Conservation (phyloP, 2,329 filamentous ascomycete genomes). For the Blumeria graminis region DNA sequence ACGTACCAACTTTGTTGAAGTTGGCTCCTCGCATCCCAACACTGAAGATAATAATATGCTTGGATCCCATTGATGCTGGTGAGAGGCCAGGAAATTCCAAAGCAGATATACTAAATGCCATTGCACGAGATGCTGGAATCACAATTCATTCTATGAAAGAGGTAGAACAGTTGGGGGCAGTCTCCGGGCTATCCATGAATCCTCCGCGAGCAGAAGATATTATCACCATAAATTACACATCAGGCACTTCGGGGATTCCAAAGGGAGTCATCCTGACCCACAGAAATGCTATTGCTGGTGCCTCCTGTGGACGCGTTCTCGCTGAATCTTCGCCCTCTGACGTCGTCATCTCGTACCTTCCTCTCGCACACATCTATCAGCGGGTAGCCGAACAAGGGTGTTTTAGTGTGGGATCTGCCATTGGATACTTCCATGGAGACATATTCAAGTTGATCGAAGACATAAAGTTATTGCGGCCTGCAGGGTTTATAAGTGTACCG, state of each 20-base stretch:
- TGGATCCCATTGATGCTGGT: conserved; percentile 62
- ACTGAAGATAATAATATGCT: conserved; percentile 67
- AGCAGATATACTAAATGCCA: conserved; percentile 45
- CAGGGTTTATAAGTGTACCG: conserved; percentile 67
- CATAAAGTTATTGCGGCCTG: conserved; percentile 65
- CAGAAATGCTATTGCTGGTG: conserved; percentile 50
- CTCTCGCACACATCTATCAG: conserved; percentile 82
- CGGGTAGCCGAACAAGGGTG: conserved; percentile 58
- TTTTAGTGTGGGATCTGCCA: conserved; percentile 44
- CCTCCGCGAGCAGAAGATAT: conserved; percentile 52
- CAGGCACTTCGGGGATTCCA: conserved; percentile 59
- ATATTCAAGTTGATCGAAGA: conserved; percentile 72
- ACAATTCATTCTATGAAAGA: conserved; percentile 55
- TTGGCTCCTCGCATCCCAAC: conserved; percentile 50
- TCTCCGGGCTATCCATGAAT: conserved; percentile 43
- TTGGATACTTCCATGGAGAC: conserved; percentile 91
- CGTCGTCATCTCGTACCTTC: conserved; percentile 63
- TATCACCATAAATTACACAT: conserved; percentile 80
- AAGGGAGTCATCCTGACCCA: conserved; percentile 75
- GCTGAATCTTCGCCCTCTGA: conserved; percentile 28
- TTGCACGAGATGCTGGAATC: conserved; percentile 53
- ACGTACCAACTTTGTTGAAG: conserved; percentile 62
- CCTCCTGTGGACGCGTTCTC: conserved; percentile 32
- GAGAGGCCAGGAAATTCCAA: conserved; percentile 62
- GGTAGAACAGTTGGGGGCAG: conserved; percentile 58